Conservation (phyloP, 352 stramenopile species). For the Poterioochromonas sp. region DNA sequence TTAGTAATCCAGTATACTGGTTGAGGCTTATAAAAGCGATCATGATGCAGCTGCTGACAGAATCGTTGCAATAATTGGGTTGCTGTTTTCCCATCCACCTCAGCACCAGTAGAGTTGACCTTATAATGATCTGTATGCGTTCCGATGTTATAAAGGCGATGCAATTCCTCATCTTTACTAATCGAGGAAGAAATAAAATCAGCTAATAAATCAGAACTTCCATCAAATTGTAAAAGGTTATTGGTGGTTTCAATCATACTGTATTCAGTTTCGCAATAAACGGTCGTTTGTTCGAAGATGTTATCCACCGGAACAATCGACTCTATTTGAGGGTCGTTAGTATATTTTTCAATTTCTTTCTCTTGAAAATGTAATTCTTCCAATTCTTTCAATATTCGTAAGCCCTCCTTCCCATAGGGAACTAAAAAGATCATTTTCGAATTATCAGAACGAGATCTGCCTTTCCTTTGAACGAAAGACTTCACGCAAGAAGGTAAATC, state of each 20-base stretch:
- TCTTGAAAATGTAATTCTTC: not conserved
- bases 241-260: not conserved
- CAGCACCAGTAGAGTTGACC: not conserved
- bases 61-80: not conserved
- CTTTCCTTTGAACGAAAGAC: slow-evolving; percentile 1
- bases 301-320: not conserved
- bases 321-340: not conserved
- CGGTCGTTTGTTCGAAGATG: not conserved
- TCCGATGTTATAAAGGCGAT: not conserved
- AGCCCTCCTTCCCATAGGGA: not conserved
- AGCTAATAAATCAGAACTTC: not conserved
- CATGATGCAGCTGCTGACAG: no score
- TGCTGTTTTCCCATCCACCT: not conserved
- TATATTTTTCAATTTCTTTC: not conserved
- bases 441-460: not conserved
- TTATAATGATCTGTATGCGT: no score
- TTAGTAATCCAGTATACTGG: not conserved
- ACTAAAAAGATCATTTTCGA: not conserved
- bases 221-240: not conserved
- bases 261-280: not conserved
- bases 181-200: not conserved
- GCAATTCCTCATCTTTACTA: not conserved
- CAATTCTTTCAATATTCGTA: not conserved
- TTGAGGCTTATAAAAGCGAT: no score
- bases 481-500: not conserved